These are phyloP conservation scores for Fusarium sp. DNA, from an alignment of 2,329 filamentous ascomycete genomes.

Conservation along the genomic window DNA sequence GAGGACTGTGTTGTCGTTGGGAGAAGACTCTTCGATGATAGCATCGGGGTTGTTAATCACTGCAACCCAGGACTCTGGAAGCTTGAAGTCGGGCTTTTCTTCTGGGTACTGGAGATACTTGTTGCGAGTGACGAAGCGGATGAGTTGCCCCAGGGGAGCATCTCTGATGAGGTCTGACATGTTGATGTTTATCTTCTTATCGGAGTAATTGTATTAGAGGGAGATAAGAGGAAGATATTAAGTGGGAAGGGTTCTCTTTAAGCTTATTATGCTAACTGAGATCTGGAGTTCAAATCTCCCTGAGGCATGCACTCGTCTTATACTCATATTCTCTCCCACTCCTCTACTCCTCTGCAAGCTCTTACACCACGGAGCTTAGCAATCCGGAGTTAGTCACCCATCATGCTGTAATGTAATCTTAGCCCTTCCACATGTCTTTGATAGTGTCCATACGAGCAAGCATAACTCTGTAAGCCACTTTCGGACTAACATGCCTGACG, in stretches of 20 bases:
- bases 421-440: slow-evolving; percentile 1
- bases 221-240: neutral
- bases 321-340: slow-evolving; percentile 10
- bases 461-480: slow-evolving; percentile 15
- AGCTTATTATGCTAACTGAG: slow-evolving; percentile 5
- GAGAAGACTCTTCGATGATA: slow-evolving; percentile 25
- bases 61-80: slow-evolving; percentile 57
- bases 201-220: neutral
- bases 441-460: neutral
- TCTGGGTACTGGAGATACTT: slow-evolving; percentile 69
- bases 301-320: slow-evolving; percentile 30
- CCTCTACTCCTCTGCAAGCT: neutral
- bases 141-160: slow-evolving; percentile 68
- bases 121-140: slow-evolving; percentile 66
- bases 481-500: slow-evolving; percentile 30
- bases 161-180: slow-evolving; percentile 61
- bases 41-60: slow-evolving; percentile 49
- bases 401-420: neutral
- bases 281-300: neutral
- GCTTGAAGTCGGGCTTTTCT: slow-evolving; percentile 65
- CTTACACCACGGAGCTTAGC: slow-evolving; percentile 21
- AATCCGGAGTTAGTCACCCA: slow-evolving; percentile 15
- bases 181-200: neutral
- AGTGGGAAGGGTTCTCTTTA: slow-evolving; percentile 2
- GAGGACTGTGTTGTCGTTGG: slow-evolving; percentile 18